Evolutionary conservation across 2,329 filamentous ascomycete genomes (phyloP).

Genomic region (Fusarium sambucinum): DNA sequence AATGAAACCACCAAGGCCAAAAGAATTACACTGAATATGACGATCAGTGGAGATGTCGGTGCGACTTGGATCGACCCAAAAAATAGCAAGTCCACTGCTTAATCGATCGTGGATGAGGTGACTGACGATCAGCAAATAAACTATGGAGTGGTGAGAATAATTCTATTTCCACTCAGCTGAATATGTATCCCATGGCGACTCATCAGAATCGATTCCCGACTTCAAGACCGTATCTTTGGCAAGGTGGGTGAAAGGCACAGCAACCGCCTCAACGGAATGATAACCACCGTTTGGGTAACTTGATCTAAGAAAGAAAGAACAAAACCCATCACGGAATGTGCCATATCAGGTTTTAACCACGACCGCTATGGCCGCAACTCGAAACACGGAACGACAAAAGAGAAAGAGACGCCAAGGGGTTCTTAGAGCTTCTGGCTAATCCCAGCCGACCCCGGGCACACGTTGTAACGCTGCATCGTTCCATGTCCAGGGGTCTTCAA

Average conservation of each 20-base stretch:
- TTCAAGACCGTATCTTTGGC: background rate
- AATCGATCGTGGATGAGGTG: conserved; percentile 37
- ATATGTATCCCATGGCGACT: background rate
- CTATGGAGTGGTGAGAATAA: background rate
- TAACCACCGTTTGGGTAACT: conserved; percentile 18
- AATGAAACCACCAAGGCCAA: conserved; percentile 14
- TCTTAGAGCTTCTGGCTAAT: conserved; percentile 1
- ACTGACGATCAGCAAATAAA: conserved; percentile 22
- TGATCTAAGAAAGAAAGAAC: conserved; percentile 9
- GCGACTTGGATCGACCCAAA: conserved; percentile 13
- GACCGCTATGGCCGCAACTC: conserved; percentile 42
- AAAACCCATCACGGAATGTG: conserved; percentile 8
- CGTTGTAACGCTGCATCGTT: conserved; percentile 28
- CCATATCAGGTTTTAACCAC: conserved; percentile 29
- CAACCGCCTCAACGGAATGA: conserved; percentile 23
- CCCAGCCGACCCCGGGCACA: background rate
- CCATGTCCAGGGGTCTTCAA: conserved; percentile 13
- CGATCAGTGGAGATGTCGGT: conserved; percentile 30
- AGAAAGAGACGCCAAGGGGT: conserved; percentile 23
- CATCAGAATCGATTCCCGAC: conserved; percentile 1
- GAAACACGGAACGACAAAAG: conserved; percentile 41
- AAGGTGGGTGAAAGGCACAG: background rate
- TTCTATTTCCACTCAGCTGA: background rate
- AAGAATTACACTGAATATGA: conserved; percentile 17
- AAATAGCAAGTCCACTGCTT: conserved; percentile 16